Conservation (phyloP, 2,329 filamentous ascomycete species). For the Aspergillus pseudoterreus region DNA sequence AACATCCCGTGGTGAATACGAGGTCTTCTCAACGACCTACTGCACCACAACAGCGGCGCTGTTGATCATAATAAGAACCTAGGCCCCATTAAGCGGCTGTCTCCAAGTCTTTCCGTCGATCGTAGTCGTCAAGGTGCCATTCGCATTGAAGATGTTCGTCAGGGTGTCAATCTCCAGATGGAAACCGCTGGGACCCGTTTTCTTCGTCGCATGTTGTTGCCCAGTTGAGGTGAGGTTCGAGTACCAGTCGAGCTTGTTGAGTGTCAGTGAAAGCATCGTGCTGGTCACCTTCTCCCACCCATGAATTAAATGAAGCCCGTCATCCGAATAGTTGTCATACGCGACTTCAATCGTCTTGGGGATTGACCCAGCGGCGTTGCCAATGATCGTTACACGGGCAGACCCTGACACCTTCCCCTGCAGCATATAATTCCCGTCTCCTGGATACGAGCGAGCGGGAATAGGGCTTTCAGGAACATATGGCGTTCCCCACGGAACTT, state of each 20-base stretch:
- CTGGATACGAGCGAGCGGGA: conserved; percentile 1
- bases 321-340: conserved; percentile 39
- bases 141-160: conserved; percentile 40
- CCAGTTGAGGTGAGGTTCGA: conserved; percentile 38
- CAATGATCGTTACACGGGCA: conserved; percentile 7
- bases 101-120: conserved; percentile 34
- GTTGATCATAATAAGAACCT: no score
- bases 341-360: conserved; percentile 29
- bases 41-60: no score
- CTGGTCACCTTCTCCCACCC: conserved; percentile 35
- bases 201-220: conserved; percentile 30
- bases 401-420: conserved; percentile 10
- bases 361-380: background rate
- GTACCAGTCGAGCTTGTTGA: conserved; percentile 34
- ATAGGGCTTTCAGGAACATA: conserved; percentile 5
- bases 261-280: conserved; percentile 16
- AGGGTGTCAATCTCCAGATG: conserved; percentile 38
- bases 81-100: conserved; percentile 39
- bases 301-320: conserved; percentile 28
- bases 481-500: conserved; percentile 16
- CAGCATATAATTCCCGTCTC: conserved; percentile 15
- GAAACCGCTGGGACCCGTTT: conserved; percentile 38
- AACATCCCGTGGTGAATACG: no score
- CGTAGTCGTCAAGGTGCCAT: conserved; percentile 39
- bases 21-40: no score